phyloP scores from a whole-genome alignment of 805 yeast species.

The Jamesozyma gamospora region DNA sequence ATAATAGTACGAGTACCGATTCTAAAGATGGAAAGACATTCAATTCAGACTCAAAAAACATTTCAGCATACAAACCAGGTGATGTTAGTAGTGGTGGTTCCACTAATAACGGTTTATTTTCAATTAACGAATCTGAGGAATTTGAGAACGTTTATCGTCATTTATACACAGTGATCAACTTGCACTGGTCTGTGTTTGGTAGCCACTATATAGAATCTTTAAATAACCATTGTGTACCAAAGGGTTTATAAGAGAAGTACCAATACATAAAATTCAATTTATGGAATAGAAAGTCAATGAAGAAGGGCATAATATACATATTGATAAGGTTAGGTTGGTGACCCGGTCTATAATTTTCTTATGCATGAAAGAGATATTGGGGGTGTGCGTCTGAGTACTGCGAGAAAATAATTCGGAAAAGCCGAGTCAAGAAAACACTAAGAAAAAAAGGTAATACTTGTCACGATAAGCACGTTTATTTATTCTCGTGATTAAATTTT shows the following conservation, averaged over 20 bases:
- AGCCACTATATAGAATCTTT: slow-evolving; percentile 45
- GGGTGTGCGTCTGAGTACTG: background rate
- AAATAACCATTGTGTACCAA: slow-evolving; percentile 13
- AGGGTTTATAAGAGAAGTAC: background rate
- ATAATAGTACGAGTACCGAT: slow-evolving; percentile 11
- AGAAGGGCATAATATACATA: too few species aligned
- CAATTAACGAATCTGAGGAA: slow-evolving; percentile 36
- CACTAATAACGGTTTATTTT: slow-evolving; percentile 7
- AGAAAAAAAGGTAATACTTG: too few species aligned
- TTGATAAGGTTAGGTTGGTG: too few species aligned
- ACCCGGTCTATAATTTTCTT: too few species aligned
- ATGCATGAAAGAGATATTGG: too few species aligned
- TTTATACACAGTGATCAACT: slow-evolving; percentile 54
- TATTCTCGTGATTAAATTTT: too few species aligned
- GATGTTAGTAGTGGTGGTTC: background rate
- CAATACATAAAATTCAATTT: too few species aligned
- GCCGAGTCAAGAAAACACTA: too few species aligned
- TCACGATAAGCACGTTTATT: too few species aligned
- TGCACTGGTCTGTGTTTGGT: slow-evolving; percentile 81
- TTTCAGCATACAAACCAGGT: slow-evolving; percentile 4
- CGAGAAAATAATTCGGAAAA: background rate
- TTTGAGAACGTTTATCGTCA: slow-evolving; percentile 49
- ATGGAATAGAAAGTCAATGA: too few species aligned
- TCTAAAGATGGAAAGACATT: slow-evolving; percentile 1
- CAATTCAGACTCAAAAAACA: slow-evolving; percentile 1